Evolutionary conservation across 306 rosid species (phyloP).

Genomic region (Dalbergia cultrata): DNA sequence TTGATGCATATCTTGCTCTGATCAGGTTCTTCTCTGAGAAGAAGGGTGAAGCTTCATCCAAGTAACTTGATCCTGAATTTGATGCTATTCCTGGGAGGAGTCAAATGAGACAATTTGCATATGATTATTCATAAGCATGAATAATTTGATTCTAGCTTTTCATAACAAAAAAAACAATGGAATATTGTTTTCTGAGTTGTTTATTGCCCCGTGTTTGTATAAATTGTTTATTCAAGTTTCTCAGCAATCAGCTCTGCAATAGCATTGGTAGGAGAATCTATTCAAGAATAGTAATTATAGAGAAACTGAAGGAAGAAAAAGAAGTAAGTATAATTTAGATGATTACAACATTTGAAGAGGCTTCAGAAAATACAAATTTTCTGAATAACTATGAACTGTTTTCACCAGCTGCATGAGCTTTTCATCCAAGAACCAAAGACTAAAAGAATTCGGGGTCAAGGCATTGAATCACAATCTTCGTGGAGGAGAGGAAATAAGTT

Average conservation of each 20-base stretch:
- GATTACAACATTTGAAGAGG: too few species aligned
- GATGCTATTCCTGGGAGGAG: neutral
- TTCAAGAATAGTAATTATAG: neutral
- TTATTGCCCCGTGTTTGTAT: neutral
- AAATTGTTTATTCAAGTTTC: neutral
- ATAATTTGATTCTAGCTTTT: neutral
- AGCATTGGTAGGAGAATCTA: neutral
- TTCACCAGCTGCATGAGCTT: neutral
- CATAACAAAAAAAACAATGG: neutral
- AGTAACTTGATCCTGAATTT: slow-evolving; percentile 44
- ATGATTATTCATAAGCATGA: neutral
- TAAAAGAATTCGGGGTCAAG: too few species aligned
- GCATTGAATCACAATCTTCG: too few species aligned
- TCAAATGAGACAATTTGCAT: neutral
- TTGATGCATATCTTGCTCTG: neutral
- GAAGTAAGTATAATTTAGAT: too few species aligned
- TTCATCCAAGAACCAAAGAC: too few species aligned
- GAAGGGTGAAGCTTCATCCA: slow-evolving; percentile 60
- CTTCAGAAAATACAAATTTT: neutral
- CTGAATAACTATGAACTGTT: neutral
- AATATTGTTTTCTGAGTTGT: neutral
- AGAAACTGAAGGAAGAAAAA: neutral
- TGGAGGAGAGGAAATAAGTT: too few species aligned
- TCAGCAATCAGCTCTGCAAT: neutral
- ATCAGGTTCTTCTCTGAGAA: slow-evolving; percentile 65